Evolutionary conservation across 306 rosid species (phyloP).

Genomic region (Cercis canadensis): DNA sequence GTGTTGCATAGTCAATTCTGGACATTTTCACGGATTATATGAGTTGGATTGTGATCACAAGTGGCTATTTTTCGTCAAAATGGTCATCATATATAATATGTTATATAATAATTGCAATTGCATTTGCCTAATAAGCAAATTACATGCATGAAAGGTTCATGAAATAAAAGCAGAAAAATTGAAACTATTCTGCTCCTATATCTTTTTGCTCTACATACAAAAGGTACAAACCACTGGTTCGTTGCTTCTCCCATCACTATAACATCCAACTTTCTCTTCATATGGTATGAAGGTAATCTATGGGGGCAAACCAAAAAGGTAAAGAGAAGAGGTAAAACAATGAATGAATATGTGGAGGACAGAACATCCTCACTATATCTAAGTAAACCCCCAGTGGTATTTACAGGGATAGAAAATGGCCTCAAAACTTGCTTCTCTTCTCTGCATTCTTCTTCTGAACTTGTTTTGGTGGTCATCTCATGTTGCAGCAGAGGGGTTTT

Average conservation of each 20-base stretch:
- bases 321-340: slow-evolving; percentile 18
- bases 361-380: slow-evolving; percentile 27
- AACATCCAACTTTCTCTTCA: slow-evolving; percentile 18
- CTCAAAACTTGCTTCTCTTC: slow-evolving; percentile 51
- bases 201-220: slow-evolving; percentile 23
- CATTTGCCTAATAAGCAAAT: too few relatives aligned
- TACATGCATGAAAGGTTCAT: too few relatives aligned
- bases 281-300: slow-evolving; percentile 1
- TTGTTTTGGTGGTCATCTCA: slow-evolving; percentile 64
- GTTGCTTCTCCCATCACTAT: neutral
- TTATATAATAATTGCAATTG: too few relatives aligned
- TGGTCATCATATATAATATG: too few relatives aligned
- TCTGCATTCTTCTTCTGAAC: slow-evolving; percentile 21
- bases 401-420: slow-evolving; percentile 49
- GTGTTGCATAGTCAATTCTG: too few relatives aligned
- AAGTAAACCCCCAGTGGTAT: slow-evolving; percentile 40
- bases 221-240: slow-evolving; percentile 35
- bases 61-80: too few relatives aligned
- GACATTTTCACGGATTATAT: too few relatives aligned
- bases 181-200: slow-evolving; percentile 12
- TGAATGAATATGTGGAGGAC: slow-evolving; percentile 37
- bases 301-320: slow-evolving; percentile 19
- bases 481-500: slow-evolving; percentile 87
- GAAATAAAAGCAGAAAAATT: slow-evolving; percentile 19
- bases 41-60: too few relatives aligned